Conservation (phyloP, 306 rosid species). For the Rubus idaeus region DNA sequence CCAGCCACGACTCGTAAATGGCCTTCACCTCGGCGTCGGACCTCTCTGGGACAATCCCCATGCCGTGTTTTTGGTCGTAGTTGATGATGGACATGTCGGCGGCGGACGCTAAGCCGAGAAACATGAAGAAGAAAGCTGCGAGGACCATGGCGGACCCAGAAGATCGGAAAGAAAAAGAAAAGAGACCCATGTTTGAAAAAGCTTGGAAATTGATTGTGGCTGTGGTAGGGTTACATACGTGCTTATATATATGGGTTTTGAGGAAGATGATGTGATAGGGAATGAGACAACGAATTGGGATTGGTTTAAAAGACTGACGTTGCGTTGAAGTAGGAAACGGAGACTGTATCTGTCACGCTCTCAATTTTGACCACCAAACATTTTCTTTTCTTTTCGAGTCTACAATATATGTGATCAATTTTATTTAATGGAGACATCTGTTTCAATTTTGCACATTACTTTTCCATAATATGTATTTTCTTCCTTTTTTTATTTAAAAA, state of each 20-base stretch:
- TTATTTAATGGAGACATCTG: no score
- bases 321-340: conserved; percentile 20
- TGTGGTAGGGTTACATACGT: neutral
- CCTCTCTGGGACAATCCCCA: conserved; percentile 16
- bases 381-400: neutral
- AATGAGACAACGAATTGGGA: conserved; percentile 3
- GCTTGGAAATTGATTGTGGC: neutral
- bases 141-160: conserved; percentile 1
- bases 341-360: neutral
- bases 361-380: neutral
- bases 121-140: conserved; percentile 4
- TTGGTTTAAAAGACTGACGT: neutral
- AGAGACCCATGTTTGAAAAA: neutral
- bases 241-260: neutral
- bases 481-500: no score
- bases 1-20: conserved; percentile 68
- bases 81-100: conserved; percentile 78
- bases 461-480: no score
- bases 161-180: neutral
- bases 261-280: neutral
- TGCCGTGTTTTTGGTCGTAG: conserved; percentile 47
- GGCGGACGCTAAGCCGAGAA: conserved; percentile 28
- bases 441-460: no score
- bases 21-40: conserved; percentile 33
- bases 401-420: no score